These are phyloP conservation scores for Metarhizium rileyi DNA, from an alignment of 2,329 filamentous ascomycete species.

Conservation along the genomic window DNA sequence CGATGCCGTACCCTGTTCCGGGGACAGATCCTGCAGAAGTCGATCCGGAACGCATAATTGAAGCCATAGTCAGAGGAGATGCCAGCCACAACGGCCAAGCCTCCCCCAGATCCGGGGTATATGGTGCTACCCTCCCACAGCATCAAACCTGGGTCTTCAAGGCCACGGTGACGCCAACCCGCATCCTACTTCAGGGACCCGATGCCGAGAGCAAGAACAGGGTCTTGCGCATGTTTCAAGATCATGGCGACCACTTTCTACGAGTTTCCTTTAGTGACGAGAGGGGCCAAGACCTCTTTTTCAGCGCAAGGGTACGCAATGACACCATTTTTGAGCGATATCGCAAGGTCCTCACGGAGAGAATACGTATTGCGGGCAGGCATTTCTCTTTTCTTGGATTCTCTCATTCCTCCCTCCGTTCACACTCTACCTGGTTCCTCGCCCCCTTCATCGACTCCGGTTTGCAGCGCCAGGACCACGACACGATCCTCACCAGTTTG, in stretches of 20 bases:
- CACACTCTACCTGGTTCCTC: conserved; percentile 59
- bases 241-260: conserved; percentile 53
- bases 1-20: conserved; percentile 46
- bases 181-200: conserved; percentile 47
- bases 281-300: conserved; percentile 52
- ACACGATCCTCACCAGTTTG: conserved; percentile 35
- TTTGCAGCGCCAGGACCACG: conserved; percentile 23
- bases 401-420: conserved; percentile 66
- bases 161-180: conserved; percentile 49
- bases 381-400: conserved; percentile 63
- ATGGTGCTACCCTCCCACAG: conserved; percentile 17
- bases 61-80: conserved; percentile 31
- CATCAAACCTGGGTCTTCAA: conserved; percentile 44
- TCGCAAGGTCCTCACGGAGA: conserved; percentile 43
- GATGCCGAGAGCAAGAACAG: conserved; percentile 60
- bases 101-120: conserved; percentile 14
- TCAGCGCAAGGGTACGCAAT: conserved; percentile 38
- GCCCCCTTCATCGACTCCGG: conserved; percentile 34
- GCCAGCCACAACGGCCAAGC: conserved; percentile 19
- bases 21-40: conserved; percentile 33
- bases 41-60: conserved; percentile 29
- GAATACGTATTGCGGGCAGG: conserved; percentile 55
- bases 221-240: conserved; percentile 55
- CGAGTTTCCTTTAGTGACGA: conserved; percentile 69
- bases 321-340: conserved; percentile 50